A percentile compares a stretch with the other conserved stretches of the same genome.
These are phyloP conservation scores for Syncephalastrum contaminatum DNA, from an alignment of 371 early-diverging fungal genomes.

Conservation along the genomic window DNA sequence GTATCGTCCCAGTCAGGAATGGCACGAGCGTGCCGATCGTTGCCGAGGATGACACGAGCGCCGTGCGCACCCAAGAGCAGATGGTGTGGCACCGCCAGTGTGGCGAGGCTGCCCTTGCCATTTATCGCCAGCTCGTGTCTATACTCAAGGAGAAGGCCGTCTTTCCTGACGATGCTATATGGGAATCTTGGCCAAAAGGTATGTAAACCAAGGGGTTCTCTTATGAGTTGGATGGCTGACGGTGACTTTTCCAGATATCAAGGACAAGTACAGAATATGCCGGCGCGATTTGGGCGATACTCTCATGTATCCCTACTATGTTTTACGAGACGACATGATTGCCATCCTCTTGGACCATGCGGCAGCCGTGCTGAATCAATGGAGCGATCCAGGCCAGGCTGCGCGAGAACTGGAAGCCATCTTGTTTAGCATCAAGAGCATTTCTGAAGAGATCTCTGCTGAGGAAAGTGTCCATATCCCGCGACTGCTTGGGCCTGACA, in stretches of 20 bases:
- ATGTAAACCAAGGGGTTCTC: not conserved
- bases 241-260: slow-evolving; percentile 34
- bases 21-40: slow-evolving; percentile 2
- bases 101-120: slow-evolving; percentile 32
- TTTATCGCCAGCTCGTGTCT: slow-evolving; percentile 55
- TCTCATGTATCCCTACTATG: slow-evolving; percentile 69
- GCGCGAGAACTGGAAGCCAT: slow-evolving; percentile 59
- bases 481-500: slow-evolving; percentile 58
- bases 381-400: slow-evolving; percentile 11
- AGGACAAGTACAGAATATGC: slow-evolving; percentile 66
- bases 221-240: not conserved
- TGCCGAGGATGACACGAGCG: slow-evolving; percentile 16
- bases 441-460: slow-evolving; percentile 70
- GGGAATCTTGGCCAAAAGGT: slow-evolving; percentile 64
- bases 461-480: slow-evolving; percentile 53
- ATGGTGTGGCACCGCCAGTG: slow-evolving; percentile 26
- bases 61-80: slow-evolving; percentile 15
- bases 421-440: slow-evolving; percentile 62
- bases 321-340: slow-evolving; percentile 66
- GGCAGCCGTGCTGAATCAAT: slow-evolving; percentile 39
- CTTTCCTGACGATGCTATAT: slow-evolving; percentile 57
- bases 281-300: slow-evolving; percentile 78
- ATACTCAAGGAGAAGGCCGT: slow-evolving; percentile 53
- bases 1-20: slow-evolving; percentile 29
- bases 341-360: slow-evolving; percentile 55